Conservation (phyloP, 176 grass and related monocot genomes). For the Musa itinerans region DNA sequence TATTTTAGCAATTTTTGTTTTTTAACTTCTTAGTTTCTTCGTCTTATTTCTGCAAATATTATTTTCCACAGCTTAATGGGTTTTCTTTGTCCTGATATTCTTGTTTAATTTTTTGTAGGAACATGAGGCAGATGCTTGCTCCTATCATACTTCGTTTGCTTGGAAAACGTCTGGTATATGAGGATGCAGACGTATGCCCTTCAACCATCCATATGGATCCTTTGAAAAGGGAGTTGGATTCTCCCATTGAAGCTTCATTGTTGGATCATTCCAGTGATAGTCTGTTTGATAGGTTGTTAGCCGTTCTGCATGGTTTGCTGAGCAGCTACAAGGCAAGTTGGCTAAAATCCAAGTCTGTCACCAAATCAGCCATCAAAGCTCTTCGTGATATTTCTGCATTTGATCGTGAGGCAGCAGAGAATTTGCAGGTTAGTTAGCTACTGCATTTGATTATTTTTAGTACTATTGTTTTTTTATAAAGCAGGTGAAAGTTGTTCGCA, state of each 20-base stretch:
- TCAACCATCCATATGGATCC: slow-evolving; percentile 33
- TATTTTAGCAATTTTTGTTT: background rate
- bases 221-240: slow-evolving; percentile 44
- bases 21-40: slow-evolving; percentile 8
- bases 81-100: too few species aligned
- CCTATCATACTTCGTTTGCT: slow-evolving; percentile 66
- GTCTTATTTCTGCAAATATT: slow-evolving; percentile 7
- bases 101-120: slow-evolving; percentile 19
- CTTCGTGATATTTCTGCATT: slow-evolving; percentile 62
- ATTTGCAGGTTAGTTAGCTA: slow-evolving; percentile 61
- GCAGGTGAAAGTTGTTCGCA: too few species aligned
- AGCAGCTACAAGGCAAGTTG: slow-evolving; percentile 89
- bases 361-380: slow-evolving; percentile 44
- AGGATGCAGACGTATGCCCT: slow-evolving; percentile 55
- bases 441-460: too few species aligned
- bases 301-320: slow-evolving; percentile 83
- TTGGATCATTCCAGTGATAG: slow-evolving; percentile 64
- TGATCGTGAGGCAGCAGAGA: slow-evolving; percentile 67
- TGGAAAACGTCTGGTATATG: slow-evolving; percentile 73
- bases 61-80: background rate
- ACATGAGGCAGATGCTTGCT: slow-evolving; percentile 85
- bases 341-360: slow-evolving; percentile 66
- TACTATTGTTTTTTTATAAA: too few species aligned
- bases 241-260: slow-evolving; percentile 46
- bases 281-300: slow-evolving; percentile 84